Base-by-base conservation (phyloP, 768 basidiomycete species). In the Amyloporia xantha region DNA sequence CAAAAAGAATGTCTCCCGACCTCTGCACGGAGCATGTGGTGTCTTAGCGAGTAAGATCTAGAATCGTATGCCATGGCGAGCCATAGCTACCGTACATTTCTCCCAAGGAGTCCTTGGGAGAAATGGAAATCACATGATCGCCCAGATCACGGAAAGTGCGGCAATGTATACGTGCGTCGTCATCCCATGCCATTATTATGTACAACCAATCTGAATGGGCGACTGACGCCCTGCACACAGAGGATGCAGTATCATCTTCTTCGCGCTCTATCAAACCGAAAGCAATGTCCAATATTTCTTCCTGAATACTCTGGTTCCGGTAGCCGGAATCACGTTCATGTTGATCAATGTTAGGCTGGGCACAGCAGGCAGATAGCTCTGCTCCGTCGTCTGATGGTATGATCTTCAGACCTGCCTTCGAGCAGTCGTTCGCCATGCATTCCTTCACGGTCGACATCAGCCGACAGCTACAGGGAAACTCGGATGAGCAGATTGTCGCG, bases 331-430 rank as follows among this genome's bases (percentile, higher is more conserved):
- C 38, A 24, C 52, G 6, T 53, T 53, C 48, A 53, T 42, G 43
- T 38, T 53, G n/a, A 49, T 53, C 37, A 44, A 44, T 15, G 52
- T 53, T 53, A 15, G 48, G 52, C n/a, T 46, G 47, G 48, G 36
- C 10, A 19, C 36, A 38, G 17, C 42, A 26, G 3, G 42, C 42
- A 19, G 4, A 21, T 6, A 41, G 40, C n/a, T n/a, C n/a, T n/a
- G n/a, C n/a, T n/a, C n/a, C n/a, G n/a, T n/a, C n/a, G n/a, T n/a
- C n/a, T n/a, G n/a, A n/a, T n/a, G n/a, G n/a, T n/a, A n/a, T n/a
- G n/a, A n/a, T n/a, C n/a, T n/a, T n/a, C n/a, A n/a, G n/a, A n/a
- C n/a, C n/a, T n/a, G n/a, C n/a, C n/a, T n/a, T n/a, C n/a, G n/a
- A n/a, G n/a, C n/a, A n/a, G n/a, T n/a, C n/a, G n/a, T n/a, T n/a